Conservation (phyloP, 163 green algal species). For the Volvox carteri region DNA sequence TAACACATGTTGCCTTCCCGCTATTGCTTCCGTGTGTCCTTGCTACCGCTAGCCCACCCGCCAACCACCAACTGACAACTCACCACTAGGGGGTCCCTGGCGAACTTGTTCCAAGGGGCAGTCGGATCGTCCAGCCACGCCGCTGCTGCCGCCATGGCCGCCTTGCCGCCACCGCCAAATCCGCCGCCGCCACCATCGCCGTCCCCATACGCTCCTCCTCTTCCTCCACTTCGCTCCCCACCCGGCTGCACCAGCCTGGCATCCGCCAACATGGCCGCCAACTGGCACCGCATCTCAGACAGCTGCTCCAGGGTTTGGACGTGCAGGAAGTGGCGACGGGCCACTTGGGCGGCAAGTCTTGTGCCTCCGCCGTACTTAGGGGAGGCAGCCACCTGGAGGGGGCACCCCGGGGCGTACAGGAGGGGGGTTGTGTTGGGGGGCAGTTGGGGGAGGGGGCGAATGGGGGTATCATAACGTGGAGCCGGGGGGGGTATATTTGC, state of each 20-base stretch:
- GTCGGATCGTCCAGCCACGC: constrained; percentile 53
- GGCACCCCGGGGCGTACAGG: background rate
- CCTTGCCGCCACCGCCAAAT: constrained; percentile 26
- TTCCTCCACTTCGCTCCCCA: background rate
- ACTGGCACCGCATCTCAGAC: constrained; percentile 90
- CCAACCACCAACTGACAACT: no score
- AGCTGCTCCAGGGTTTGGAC: constrained; percentile 83
- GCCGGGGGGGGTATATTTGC: no score
- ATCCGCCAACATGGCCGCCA: constrained; percentile 89
- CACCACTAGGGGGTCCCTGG: constrained; percentile 22
- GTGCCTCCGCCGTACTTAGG: constrained; percentile 22
- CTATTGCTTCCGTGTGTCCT: no score
- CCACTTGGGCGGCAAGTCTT: constrained; percentile 9
- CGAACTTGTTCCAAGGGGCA: constrained; percentile 42
- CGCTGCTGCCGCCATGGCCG: constrained; percentile 32
- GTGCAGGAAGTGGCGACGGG: constrained; percentile 75
- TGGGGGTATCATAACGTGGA: no score
- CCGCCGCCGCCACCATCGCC: background rate
- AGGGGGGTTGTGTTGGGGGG: background rate
- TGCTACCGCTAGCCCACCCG: no score
- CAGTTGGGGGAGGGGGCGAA: background rate
- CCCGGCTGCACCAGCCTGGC: constrained; percentile 75
- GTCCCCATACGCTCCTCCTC: background rate
- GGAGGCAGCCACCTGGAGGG: background rate
- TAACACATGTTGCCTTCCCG: no score